phyloP scores from a whole-genome alignment of 176 grass and related monocot genomes.

The Canna indica region DNA sequence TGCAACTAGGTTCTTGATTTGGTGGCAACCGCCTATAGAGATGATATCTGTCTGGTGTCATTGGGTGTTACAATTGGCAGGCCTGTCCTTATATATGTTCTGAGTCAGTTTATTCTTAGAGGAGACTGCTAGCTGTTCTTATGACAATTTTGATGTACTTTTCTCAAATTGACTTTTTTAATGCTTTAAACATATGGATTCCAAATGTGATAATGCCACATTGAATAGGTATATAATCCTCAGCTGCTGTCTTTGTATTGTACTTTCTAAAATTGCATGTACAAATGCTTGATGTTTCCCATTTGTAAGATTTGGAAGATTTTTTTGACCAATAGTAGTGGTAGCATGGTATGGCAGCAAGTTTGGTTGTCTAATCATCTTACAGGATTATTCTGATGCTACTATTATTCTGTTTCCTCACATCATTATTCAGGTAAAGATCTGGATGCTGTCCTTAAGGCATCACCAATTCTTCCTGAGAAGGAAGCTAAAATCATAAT shows the following conservation, averaged over 20 bases:
- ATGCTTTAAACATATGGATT: no score
- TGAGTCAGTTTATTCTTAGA: not conserved
- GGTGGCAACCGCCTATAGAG: not conserved
- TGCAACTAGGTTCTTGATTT: no score
- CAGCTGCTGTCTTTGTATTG: no score
- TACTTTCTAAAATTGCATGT: no score
- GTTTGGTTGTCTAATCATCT: not conserved
- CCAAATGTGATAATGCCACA: no score
- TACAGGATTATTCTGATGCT: constrained; percentile 17
- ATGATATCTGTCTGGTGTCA: not conserved
- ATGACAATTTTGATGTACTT: no score
- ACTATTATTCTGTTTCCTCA: constrained; percentile 26
- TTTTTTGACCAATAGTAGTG: no score
- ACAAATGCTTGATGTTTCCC: no score
- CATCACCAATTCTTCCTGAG: constrained; percentile 92
- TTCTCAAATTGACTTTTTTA: no score
- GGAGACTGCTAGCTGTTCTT: not conserved
- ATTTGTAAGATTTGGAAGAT: no score
- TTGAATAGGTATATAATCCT: no score
- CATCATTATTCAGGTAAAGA: constrained; percentile 69
- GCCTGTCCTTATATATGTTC: not conserved
- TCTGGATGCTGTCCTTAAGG: constrained; percentile 94
- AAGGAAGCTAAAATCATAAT: constrained; percentile 97
- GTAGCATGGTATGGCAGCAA: not conserved
- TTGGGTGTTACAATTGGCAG: not conserved